These are phyloP conservation scores for Myriosclerotinia scirpicola DNA, from an alignment of 2,329 filamentous ascomycete genomes.

Conservation along the genomic window DNA sequence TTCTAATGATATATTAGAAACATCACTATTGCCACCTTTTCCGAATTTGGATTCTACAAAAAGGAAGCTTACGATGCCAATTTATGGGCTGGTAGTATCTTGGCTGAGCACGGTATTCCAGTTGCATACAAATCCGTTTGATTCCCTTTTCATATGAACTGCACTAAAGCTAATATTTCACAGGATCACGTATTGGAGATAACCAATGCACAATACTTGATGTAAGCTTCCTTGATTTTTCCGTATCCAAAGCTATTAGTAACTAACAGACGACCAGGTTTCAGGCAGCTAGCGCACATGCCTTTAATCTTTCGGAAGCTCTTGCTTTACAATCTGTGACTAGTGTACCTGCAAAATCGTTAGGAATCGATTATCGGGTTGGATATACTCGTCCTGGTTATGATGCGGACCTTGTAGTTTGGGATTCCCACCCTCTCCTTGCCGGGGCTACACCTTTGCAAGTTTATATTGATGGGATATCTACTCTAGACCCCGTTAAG, in stretches of 20 bases:
- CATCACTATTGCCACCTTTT: constrained; percentile 47
- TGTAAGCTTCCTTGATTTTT: constrained; percentile 33
- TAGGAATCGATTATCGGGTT: constrained; percentile 47
- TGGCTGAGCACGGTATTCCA: constrained; percentile 44
- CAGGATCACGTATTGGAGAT: constrained; percentile 42
- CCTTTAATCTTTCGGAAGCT: constrained; percentile 46
- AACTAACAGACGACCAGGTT: constrained; percentile 31
- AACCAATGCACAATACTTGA: constrained; percentile 46
- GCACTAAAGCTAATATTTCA: constrained; percentile 7
- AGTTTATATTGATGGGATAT: constrained; percentile 49
- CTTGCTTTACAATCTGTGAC: constrained; percentile 48
- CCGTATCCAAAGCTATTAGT: not conserved
- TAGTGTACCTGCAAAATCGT: constrained; percentile 47
- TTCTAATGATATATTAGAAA: constrained; percentile 37
- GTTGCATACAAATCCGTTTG: constrained; percentile 47
- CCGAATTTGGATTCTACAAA: constrained; percentile 47
- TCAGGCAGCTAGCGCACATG: constrained; percentile 46
- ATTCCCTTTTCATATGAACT: not conserved
- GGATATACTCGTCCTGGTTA: constrained; percentile 48
- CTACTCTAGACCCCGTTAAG: constrained; percentile 41
- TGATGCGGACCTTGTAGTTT: constrained; percentile 52
- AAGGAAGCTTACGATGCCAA: constrained; percentile 46
- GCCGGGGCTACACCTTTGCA: constrained; percentile 49
- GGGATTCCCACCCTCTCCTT: constrained; percentile 50
- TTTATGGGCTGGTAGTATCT: constrained; percentile 45